Percentiles rank a stretch among this genome's conserved stretches.
Evolutionary conservation across 2,329 filamentous ascomycete species (phyloP).

Genomic region (Bipolaris bicolor): DNA sequence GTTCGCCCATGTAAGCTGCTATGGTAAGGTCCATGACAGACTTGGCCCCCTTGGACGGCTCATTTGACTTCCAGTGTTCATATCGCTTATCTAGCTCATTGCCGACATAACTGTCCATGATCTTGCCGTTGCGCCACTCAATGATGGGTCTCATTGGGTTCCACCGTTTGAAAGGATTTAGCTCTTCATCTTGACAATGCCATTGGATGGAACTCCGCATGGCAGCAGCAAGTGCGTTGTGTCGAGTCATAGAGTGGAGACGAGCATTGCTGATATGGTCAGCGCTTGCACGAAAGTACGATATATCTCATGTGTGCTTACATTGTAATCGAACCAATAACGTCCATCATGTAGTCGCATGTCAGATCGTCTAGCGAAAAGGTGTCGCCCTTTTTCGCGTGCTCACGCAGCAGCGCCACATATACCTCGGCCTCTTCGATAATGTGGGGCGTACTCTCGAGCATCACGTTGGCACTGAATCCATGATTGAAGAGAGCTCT

Average conservation of each 20-base stretch:
- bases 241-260: slow-evolving; percentile 21
- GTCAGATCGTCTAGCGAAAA: slow-evolving; percentile 9
- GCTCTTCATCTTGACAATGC: slow-evolving; percentile 9
- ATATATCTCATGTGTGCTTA: not conserved
- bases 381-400: slow-evolving; percentile 2
- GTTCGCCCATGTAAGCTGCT: slow-evolving; percentile 17
- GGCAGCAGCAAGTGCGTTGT: slow-evolving; percentile 13
- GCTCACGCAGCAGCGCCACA: slow-evolving; percentile 5
- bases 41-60: not conserved
- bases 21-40: slow-evolving; percentile 23
- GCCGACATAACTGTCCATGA: slow-evolving; percentile 21
- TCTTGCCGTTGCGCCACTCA: slow-evolving; percentile 18
- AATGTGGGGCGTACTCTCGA: slow-evolving; percentile 26
- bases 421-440: slow-evolving; percentile 8
- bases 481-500: slow-evolving; percentile 27
- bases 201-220: slow-evolving; percentile 15
- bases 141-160: slow-evolving; percentile 12
- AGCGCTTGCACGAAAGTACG: not conserved
- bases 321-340: slow-evolving; percentile 7
- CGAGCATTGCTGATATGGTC: slow-evolving; percentile 5
- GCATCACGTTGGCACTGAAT: slow-evolving; percentile 53
- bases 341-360: slow-evolving; percentile 15
- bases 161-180: slow-evolving; percentile 20
- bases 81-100: slow-evolving; percentile 23
- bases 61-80: slow-evolving; percentile 10